Base-by-base conservation (phyloP, 768 basidiomycete genomes). In the Termitomyces sp. region DNA sequence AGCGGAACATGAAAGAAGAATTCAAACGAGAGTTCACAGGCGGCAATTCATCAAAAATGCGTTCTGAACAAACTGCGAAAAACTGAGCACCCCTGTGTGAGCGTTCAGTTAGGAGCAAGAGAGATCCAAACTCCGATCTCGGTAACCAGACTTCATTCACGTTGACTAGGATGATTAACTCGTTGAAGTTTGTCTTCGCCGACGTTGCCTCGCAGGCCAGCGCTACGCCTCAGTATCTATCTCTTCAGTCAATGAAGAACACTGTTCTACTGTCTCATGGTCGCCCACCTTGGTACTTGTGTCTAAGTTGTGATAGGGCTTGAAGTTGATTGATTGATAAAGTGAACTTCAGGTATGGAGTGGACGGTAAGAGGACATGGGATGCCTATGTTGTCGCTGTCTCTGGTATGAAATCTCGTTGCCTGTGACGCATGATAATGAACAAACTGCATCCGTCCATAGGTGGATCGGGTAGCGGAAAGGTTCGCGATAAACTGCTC, bases 381-480 rank as follows among this genome's bases (percentile, higher is more conserved):
- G 84, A 87, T 66, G 91, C 91, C 16, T 94, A 92, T 64, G 91
- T 93, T 40, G 83, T 94, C 56, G 91, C 83, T 8, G 84, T 94
- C 59, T 89, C 88, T 66, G 91, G 91, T 88, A 65, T 54, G 74
- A n/a, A 35, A 8, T 52, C 19, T 57, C 35, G 34, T 10, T n/a
- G 40, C 35, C 34, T 19, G 3, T 10, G 25, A 34, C 25, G 43
- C 44, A 8, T 14, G 23, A 49, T 45, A 5, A 52, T 52, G n/a
- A 28, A 11, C 39, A 35, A 25, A 52, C 16, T 8, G 52, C 35
- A 7, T 40, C 21, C 21, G 8, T 12, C 19, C 56, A 19, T 34
- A 91, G 89, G 89, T 48, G 91, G 91, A 11, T 92, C 90, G 57
- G 90, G 89, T 2, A 92, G 91, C 61, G 91, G 91, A 57, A 94